Percentiles rank a stretch among this genome's conserved stretches.
Conservation (phyloP, 129 eudicot genomes). For the Helichrysum umbraculigerum region DNA sequence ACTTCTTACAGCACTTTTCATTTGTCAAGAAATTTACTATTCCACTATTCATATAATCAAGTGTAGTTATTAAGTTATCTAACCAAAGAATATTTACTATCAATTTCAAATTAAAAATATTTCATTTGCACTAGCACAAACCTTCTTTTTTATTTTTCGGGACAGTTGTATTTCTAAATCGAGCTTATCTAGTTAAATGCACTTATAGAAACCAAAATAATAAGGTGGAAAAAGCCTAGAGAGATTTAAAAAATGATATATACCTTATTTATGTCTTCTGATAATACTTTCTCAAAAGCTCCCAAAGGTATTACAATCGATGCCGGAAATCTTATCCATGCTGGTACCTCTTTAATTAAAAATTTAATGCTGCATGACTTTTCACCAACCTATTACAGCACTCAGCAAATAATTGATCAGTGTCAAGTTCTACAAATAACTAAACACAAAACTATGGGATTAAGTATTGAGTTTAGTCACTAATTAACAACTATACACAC, state of each 20-base stretch:
- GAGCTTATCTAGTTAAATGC: not conserved
- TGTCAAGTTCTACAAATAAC: not conserved
- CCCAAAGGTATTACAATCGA: constrained; percentile 51
- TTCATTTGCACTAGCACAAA: not conserved
- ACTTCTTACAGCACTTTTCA: too few species aligned
- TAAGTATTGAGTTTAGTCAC: not conserved
- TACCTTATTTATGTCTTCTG: constrained; percentile 58
- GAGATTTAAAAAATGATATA: constrained; percentile 2
- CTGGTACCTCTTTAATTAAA: constrained; percentile 44
- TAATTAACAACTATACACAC: not conserved
- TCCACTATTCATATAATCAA: too few species aligned
- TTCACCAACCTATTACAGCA: constrained; percentile 47
- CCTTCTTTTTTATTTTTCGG: not conserved
- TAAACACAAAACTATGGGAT: not conserved
- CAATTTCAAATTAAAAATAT: too few species aligned
- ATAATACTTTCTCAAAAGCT: constrained; percentile 44
- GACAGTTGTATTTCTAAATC: not conserved
- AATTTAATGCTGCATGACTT: constrained; percentile 50
- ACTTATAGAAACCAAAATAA: not conserved
- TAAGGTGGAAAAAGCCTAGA: not conserved
- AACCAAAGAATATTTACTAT: too few species aligned
- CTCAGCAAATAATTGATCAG: not conserved
- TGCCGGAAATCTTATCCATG: constrained; percentile 47
- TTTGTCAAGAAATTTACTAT: too few species aligned
- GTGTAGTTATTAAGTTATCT: too few species aligned